Evolutionary conservation across 768 basidiomycete genomes (phyloP).

Genomic region (Psilocybe sp.): DNA sequence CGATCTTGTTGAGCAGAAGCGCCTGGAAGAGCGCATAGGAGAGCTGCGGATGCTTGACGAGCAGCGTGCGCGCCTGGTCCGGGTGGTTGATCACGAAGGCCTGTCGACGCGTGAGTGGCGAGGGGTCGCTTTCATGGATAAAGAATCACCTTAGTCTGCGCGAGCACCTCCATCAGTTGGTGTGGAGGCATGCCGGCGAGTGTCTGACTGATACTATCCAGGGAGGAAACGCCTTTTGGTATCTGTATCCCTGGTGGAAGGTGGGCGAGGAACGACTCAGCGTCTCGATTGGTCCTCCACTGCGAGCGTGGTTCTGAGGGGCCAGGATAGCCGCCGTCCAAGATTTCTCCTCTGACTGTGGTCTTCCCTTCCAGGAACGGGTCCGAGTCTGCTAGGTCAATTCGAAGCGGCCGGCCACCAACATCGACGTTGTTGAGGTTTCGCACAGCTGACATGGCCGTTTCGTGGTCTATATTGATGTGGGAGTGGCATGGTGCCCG

Average conservation of each 20-base stretch:
- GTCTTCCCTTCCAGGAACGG: slow-evolving; percentile 91
- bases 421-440: slow-evolving; percentile 93
- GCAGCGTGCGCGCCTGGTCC: slow-evolving; percentile 79
- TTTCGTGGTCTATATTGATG: slow-evolving; percentile 77
- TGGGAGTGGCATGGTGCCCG: too few species aligned
- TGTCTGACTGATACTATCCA: slow-evolving; percentile 84
- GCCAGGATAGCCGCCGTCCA: slow-evolving; percentile 63
- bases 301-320: slow-evolving; percentile 52
- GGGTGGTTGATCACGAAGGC: slow-evolving; percentile 90
- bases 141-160: slow-evolving; percentile 91
- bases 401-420: slow-evolving; percentile 87
- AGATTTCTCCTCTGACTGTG: slow-evolving; percentile 77
- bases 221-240: slow-evolving; percentile 63
- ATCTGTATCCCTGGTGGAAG: slow-evolving; percentile 79
- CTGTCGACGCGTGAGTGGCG: slow-evolving; percentile 36
- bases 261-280: slow-evolving; percentile 54
- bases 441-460: slow-evolving; percentile 90
- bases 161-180: slow-evolving; percentile 89
- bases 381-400: slow-evolving; percentile 92
- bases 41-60: slow-evolving; percentile 86
- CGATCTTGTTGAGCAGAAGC: slow-evolving; percentile 88
- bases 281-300: slow-evolving; percentile 48
- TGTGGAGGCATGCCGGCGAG: slow-evolving; percentile 80
- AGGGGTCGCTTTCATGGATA: slow-evolving; percentile 1
- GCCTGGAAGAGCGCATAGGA: slow-evolving; percentile 97